phyloP scores from a whole-genome alignment of 192 early-diverging fungal species.

The Coemansia interrupta region DNA sequence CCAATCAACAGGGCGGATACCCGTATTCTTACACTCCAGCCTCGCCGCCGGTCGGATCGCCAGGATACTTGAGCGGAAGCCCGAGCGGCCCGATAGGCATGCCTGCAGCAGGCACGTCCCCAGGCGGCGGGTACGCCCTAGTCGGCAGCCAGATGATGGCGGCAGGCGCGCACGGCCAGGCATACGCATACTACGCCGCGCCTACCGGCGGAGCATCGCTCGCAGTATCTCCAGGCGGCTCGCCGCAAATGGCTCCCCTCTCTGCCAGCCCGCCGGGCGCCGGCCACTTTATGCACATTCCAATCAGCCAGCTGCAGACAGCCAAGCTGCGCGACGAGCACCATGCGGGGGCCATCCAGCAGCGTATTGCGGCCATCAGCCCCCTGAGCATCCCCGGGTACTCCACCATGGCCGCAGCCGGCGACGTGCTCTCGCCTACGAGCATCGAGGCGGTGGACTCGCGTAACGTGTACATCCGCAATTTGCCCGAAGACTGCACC shows the following conservation, averaged over 20 bases:
- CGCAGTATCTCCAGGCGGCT: constrained; percentile 7
- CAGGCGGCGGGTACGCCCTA: constrained; percentile 9
- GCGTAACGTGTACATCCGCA: constrained; percentile 78
- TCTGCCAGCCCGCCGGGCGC: not conserved
- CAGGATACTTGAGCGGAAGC: constrained; percentile 12
- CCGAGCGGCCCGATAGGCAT: no score
- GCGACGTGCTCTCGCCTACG: not conserved
- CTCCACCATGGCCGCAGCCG: not conserved
- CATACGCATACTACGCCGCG: constrained; percentile 28
- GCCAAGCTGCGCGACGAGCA: not conserved
- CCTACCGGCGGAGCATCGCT: constrained; percentile 4
- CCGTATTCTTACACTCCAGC: constrained; percentile 9
- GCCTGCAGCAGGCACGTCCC: not conserved
- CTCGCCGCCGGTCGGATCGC: constrained; percentile 12
- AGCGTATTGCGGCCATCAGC: constrained; percentile 11
- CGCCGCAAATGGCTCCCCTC: constrained; percentile 25
- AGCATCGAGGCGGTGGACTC: constrained; percentile 22
- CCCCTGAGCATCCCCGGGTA: constrained; percentile 7
- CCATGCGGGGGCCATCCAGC: not conserved
- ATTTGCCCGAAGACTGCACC: constrained; percentile 61
- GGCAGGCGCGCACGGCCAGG: not conserved
- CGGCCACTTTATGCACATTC: constrained; percentile 7
- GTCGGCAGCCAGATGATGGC: constrained; percentile 16
- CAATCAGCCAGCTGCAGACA: not conserved
- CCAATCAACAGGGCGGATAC: constrained; percentile 7